Evolutionary conservation across 805 yeast genomes (phyloP), one percentile per base, ranked within the genome.

Genomic region (Saturnispora hagleri): DNA sequence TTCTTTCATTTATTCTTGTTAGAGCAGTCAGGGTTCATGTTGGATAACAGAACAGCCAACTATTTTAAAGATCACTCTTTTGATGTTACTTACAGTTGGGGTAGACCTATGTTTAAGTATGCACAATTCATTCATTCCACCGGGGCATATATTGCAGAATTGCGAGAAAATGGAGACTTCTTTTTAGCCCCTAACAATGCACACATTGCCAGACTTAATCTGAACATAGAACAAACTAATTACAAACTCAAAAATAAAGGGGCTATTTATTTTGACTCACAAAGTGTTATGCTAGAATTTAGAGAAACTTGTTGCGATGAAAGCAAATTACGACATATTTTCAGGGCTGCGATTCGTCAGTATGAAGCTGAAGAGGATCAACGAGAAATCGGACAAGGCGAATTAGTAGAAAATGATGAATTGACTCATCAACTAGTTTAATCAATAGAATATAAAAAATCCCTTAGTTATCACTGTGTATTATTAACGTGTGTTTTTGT

Each of bases 121-220:
- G 89, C 88, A 1, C 99, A 93, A 66, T 95, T 86, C 62, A 84
- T 93, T 48, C 99, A 93, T 65, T 76, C 74, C 53, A 81, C 95
- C 0, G 99, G 99, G 2, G 82, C 87, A 1, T 88, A 90, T 60
- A 80, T 93, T 51, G 95, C 93, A 1, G 97, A 91, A 66, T 73
- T 91, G 33, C 73, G 90, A 57, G 87, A 81, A 40, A 82, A 80
- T 57, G 93, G 95, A 22, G 84, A 80, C 50, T 75, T 89, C 56
- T 82, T 86, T 59, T 69, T 90, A 61, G 95, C 95, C 1, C 95
- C 97, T 2, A 90, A 90, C 62, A 86, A 89, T 61, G 77, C 87
- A 27, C 91, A 88, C 62, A 77, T 89, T 40, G 79, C 91, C 0
- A 73, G 96, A 52, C 77, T 82, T 15, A 82, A 84, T 58, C 75